Evolutionary conservation across 805 yeast species (phyloP).

Genomic region (Cyberlindnera lachancei): DNA sequence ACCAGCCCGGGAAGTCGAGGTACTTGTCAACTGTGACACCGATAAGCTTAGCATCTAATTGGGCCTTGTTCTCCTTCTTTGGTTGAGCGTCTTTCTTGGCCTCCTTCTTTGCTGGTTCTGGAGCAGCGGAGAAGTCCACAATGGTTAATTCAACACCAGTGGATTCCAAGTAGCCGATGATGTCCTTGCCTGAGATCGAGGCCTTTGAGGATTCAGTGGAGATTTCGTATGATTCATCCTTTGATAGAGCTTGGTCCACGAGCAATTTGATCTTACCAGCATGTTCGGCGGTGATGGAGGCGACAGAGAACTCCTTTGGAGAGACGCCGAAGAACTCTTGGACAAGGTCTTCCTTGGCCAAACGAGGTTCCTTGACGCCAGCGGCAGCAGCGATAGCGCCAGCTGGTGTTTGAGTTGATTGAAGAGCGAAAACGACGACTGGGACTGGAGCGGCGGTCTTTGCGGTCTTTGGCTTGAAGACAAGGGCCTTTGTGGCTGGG

Average conservation of each 20-base stretch:
- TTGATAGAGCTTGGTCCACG: constrained; percentile 38
- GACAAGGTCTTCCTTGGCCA: constrained; percentile 78
- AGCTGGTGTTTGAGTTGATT: constrained; percentile 63
- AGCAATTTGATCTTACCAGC: constrained; percentile 56
- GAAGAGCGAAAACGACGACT: constrained; percentile 69
- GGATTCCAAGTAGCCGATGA: constrained; percentile 39
- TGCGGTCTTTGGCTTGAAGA: constrained; percentile 88
- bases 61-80: constrained; percentile 33
- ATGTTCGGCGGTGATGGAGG: constrained; percentile 35
- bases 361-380: constrained; percentile 74
- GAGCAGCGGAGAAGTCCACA: constrained; percentile 45
- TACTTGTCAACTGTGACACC: constrained; percentile 95
- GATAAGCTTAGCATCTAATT: constrained; percentile 78
- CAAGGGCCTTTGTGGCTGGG: constrained; percentile 60
- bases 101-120: constrained; percentile 25
- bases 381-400: constrained; percentile 58
- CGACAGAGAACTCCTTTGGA: constrained; percentile 58
- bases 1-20: constrained; percentile 94
- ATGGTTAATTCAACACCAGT: constrained; percentile 45
- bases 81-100: constrained; percentile 20
- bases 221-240: constrained; percentile 30
- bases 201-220: constrained; percentile 48
- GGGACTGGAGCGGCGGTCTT: constrained; percentile 76
- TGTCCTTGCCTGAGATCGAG: constrained; percentile 37
- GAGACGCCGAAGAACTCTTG: constrained; percentile 49